Percentiles rank a stretch among this genome's conserved stretches.
phyloP scores from a whole-genome alignment of 805 yeast species.

The Lachancea kluyveri region DNA sequence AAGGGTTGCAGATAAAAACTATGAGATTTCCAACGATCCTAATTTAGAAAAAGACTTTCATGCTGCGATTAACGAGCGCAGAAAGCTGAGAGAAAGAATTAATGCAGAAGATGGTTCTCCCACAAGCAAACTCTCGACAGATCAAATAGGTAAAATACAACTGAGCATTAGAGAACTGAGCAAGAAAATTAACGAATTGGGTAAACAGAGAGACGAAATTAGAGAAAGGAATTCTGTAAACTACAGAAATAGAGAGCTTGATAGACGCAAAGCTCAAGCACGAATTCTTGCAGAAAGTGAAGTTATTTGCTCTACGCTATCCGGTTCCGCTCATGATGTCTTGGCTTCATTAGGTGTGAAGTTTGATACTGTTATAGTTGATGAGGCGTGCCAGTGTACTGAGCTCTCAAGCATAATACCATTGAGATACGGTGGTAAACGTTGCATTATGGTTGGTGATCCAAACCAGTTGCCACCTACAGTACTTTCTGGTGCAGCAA shows the following conservation, averaged over 20 bases:
- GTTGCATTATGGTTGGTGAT: slow-evolving; percentile 97
- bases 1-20: slow-evolving; percentile 38
- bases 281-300: slow-evolving; percentile 68
- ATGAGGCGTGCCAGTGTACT: slow-evolving; percentile 97
- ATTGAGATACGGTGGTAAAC: slow-evolving; percentile 79
- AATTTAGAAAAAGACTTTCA: slow-evolving; percentile 43
- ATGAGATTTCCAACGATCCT: slow-evolving; percentile 33
- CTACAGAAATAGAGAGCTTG: slow-evolving; percentile 69
- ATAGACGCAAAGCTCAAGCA: slow-evolving; percentile 68
- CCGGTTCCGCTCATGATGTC: slow-evolving; percentile 91
- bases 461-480: slow-evolving; percentile 98
- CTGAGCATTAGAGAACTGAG: slow-evolving; percentile 49
- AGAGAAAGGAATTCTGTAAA: slow-evolving; percentile 68
- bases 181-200: slow-evolving; percentile 58
- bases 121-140: slow-evolving; percentile 40
- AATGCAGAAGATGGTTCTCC: slow-evolving; percentile 37
- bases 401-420: slow-evolving; percentile 91
- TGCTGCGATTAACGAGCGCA: slow-evolving; percentile 53
- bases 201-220: slow-evolving; percentile 68
- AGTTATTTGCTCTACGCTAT: slow-evolving; percentile 83
- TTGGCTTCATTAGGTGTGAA: slow-evolving; percentile 65
- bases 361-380: slow-evolving; percentile 88
- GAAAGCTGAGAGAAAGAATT: slow-evolving; percentile 41
- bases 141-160: slow-evolving; percentile 44
- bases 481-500: slow-evolving; percentile 83